phyloP scores from a whole-genome alignment of 164 flowering plant genomes.

The Berberis thunbergii region DNA sequence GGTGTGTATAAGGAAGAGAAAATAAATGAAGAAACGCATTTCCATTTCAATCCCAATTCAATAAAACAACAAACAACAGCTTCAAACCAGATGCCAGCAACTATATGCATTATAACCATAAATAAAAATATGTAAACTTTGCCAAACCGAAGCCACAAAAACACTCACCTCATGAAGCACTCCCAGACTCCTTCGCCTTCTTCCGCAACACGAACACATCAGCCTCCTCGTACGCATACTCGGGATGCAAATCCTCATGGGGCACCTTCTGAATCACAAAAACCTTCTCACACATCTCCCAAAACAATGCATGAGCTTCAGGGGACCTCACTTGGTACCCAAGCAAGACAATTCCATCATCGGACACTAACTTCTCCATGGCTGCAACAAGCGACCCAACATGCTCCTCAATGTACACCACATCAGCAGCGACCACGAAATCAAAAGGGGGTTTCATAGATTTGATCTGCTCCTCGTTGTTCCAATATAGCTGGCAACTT shows the following conservation, averaged over 20 bases:
- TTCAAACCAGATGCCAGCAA: too few species aligned
- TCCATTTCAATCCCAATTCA: too few species aligned
- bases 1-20: too few species aligned
- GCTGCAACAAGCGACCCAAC: constrained; percentile 38
- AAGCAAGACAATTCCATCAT: constrained; percentile 58
- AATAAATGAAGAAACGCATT: too few species aligned
- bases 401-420: constrained; percentile 66
- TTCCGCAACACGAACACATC: constrained; percentile 66
- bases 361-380: constrained; percentile 55
- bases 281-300: constrained; percentile 55
- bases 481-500: constrained; percentile 58
- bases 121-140: too few species aligned
- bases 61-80: too few species aligned
- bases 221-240: constrained; percentile 69
- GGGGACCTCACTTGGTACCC: constrained; percentile 85
- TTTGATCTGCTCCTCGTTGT: constrained; percentile 43
- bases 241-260: constrained; percentile 74
- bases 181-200: constrained; percentile 21
- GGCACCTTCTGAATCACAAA: constrained; percentile 62
- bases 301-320: constrained; percentile 69
- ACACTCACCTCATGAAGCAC: constrained; percentile 7
- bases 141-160: too few species aligned
- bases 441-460: constrained; percentile 65
- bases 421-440: constrained; percentile 3
- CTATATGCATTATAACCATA: too few species aligned